Evolutionary conservation across 352 stramenopile species (phyloP).

Genomic region (Phytopythium aichiense): DNA sequence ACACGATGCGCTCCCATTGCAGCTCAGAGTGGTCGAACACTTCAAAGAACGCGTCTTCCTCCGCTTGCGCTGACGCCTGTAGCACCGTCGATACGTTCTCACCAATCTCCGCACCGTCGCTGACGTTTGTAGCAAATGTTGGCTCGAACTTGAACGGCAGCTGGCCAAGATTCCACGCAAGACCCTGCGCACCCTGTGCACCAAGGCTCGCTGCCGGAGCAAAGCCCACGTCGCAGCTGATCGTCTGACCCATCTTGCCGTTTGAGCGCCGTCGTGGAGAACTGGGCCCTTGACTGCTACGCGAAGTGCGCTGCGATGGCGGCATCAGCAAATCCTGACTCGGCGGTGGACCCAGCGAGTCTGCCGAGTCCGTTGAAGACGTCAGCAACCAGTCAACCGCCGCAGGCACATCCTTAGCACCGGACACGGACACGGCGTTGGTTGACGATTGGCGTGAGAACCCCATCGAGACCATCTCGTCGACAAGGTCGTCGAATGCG

Average conservation of each 20-base stretch:
- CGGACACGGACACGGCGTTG: slow-evolving; percentile 30
- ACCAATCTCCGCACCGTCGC: background rate
- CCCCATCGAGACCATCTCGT: slow-evolving; percentile 48
- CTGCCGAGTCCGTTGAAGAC: slow-evolving; percentile 1
- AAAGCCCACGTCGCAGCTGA: slow-evolving; percentile 1
- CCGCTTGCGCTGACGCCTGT: slow-evolving; percentile 16
- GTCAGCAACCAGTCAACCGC: slow-evolving; percentile 43
- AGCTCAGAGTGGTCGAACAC: slow-evolving; percentile 49
- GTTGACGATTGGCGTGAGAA: slow-evolving; percentile 36
- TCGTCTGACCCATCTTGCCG: background rate
- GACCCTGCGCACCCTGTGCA: slow-evolving; percentile 47
- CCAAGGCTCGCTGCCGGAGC: slow-evolving; percentile 39
- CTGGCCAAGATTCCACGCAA: slow-evolving; percentile 75
- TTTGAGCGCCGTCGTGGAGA: background rate
- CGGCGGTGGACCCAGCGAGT: slow-evolving; percentile 1
- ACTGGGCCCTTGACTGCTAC: background rate
- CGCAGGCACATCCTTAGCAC: slow-evolving; percentile 14
- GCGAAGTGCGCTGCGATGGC: background rate
- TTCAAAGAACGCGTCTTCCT: slow-evolving; percentile 44
- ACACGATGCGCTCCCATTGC: slow-evolving; percentile 48
- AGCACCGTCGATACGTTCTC: slow-evolving; percentile 28
- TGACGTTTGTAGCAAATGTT: background rate
- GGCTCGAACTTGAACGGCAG: slow-evolving; percentile 47
- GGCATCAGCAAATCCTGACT: slow-evolving; percentile 3
- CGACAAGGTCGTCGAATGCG: slow-evolving; percentile 42